Evolutionary conservation across 1,284 basidiomycete species (phyloP).

Genomic region (Ustilago nuda): DNA sequence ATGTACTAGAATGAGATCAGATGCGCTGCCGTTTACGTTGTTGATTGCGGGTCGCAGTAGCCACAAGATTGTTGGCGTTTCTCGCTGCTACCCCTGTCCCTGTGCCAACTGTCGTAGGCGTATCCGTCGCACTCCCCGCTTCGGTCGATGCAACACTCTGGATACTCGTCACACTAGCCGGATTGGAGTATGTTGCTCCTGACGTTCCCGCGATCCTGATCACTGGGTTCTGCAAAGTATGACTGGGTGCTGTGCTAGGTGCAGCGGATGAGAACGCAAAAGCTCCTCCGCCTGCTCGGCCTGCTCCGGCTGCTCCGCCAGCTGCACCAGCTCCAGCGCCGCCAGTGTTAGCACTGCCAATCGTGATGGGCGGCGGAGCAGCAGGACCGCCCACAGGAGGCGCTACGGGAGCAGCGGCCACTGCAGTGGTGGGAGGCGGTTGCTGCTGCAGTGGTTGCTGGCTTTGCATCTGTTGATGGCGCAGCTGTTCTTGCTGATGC

Average conservation of each 20-base stretch:
- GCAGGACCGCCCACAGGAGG: conserved; percentile 31
- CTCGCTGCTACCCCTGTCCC: not conserved
- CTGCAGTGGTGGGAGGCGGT: not conserved
- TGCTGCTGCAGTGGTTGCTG: conserved; percentile 7
- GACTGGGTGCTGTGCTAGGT: conserved; percentile 12
- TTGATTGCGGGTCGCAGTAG: conserved; percentile 41
- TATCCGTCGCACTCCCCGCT: conserved; percentile 5
- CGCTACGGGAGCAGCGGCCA: conserved; percentile 2
- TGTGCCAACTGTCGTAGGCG: conserved; percentile 1
- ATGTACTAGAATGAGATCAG: not conserved
- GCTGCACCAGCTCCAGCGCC: conserved; percentile 8
- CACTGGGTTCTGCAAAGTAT: conserved; percentile 11
- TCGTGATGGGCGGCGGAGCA: conserved; percentile 38
- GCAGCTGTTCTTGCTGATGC: conserved; percentile 31
- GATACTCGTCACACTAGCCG: conserved; percentile 15
- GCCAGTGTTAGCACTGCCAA: conserved; percentile 16
- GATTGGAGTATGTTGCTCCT: conserved; percentile 7
- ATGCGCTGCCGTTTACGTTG: conserved; percentile 47
- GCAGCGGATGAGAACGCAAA: conserved; percentile 13
- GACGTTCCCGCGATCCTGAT: conserved; percentile 22
- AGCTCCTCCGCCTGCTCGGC: not conserved
- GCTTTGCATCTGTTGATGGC: conserved; percentile 31
- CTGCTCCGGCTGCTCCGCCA: not conserved
- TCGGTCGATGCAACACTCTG: conserved; percentile 12
- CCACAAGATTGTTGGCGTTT: conserved; percentile 21